Evolutionary conservation across 2,329 filamentous ascomycete genomes (phyloP).

Genomic region (Fusarium chuoi): DNA sequence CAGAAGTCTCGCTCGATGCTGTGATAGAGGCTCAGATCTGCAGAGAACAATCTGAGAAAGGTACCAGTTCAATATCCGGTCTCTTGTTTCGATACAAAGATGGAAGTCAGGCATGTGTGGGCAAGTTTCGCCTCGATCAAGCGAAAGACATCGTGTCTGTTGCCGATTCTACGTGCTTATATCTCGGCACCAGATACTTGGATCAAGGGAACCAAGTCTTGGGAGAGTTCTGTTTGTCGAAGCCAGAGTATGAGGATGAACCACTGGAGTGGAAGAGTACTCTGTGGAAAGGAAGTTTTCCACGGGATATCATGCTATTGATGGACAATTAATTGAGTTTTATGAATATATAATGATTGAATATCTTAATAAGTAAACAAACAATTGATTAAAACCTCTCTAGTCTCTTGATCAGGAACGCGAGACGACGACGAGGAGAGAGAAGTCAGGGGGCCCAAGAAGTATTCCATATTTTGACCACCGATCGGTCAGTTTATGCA

Average conservation of each 20-base stretch:
- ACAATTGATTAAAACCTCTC: background rate
- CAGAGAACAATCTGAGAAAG: background rate
- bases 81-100: background rate
- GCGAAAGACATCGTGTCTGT: background rate
- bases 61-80: background rate
- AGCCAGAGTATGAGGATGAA: background rate
- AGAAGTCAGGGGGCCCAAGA: background rate
- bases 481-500: background rate
- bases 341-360: background rate
- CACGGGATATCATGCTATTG: background rate
- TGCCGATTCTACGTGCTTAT: background rate
- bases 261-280: background rate
- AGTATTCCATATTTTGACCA: background rate
- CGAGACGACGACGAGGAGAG: background rate
- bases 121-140: slow-evolving; percentile 7
- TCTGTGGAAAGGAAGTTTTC: background rate
- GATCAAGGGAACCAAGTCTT: background rate
- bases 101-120: slow-evolving; percentile 2
- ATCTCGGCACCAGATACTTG: background rate
- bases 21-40: background rate
- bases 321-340: background rate
- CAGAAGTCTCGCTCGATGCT: background rate
- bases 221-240: background rate
- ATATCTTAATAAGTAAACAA: no score
- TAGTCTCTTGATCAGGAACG: no score